A percentile compares a stretch with the other conserved stretches of the same genome.
Evolutionary conservation across 139 green algal species (phyloP).

Genomic region (Chlorella sp.): DNA sequence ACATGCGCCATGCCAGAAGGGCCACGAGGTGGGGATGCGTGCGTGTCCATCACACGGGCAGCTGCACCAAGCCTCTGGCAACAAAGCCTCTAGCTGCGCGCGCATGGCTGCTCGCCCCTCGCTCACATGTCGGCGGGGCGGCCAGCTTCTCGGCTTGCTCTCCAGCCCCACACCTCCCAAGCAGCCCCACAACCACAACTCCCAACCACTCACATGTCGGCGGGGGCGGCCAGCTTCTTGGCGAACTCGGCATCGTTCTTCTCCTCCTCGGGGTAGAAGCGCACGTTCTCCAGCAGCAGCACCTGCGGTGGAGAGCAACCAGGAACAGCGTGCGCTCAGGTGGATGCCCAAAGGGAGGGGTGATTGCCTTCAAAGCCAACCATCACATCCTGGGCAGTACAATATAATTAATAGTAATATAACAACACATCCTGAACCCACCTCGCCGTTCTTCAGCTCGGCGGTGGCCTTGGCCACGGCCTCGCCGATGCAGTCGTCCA

Average conservation of each 20-base stretch:
- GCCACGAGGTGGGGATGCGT: background rate
- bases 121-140: no score
- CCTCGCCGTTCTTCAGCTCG: slow-evolving; percentile 82
- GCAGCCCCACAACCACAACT: no score
- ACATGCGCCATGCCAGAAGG: no score
- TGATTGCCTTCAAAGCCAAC: no score
- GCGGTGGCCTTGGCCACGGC: slow-evolving; percentile 80
- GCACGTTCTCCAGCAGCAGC: slow-evolving; percentile 94
- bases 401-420: no score
- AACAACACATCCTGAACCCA: slow-evolving; percentile 35
- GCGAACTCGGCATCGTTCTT: slow-evolving; percentile 96
- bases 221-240: slow-evolving; percentile 91
- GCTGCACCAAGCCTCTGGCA: no score
- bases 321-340: background rate
- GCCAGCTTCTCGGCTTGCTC: no score
- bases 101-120: no score
- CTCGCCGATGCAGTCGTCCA: slow-evolving; percentile 95
- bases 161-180: no score
- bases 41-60: no score
- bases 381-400: no score
- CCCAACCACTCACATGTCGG: slow-evolving; percentile 15
- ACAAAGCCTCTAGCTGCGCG: no score
- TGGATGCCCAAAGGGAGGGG: background rate
- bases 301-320: slow-evolving; percentile 52
- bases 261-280: slow-evolving; percentile 99